Conservation (phyloP, 495 filamentous ascomycete species). For the Hypoxylon fuscum region DNA sequence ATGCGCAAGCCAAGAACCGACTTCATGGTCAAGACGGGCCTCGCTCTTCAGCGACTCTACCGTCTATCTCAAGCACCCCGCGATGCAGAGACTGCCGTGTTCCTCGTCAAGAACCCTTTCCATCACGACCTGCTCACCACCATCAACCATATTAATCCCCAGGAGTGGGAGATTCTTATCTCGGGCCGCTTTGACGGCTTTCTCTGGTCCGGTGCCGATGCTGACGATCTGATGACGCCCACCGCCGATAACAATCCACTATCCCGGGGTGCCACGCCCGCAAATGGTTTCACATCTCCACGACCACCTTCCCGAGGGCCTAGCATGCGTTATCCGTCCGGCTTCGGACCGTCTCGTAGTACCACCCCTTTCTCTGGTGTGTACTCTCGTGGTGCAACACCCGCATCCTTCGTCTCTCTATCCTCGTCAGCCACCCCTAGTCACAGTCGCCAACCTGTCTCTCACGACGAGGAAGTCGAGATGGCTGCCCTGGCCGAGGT, state of each 20-base stretch:
- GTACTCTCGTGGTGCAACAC: conserved; percentile 45
- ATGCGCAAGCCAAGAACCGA: conserved; percentile 67
- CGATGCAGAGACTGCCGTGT: conserved; percentile 86
- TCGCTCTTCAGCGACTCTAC: conserved; percentile 86
- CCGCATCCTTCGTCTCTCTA: conserved; percentile 57
- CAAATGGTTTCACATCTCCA: conserved; percentile 54
- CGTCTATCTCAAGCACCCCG: conserved; percentile 74
- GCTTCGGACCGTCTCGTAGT: conserved; percentile 48
- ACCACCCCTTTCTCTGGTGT: conserved; percentile 46
- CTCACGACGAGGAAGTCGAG: conserved; percentile 93
- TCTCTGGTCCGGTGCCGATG: conserved; percentile 91
- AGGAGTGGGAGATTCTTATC: conserved; percentile 95
- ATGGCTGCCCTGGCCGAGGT: conserved; percentile 88
- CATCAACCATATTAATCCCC: conserved; percentile 81
- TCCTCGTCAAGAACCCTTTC: conserved; percentile 81
- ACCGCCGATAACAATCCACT: conserved; percentile 52
- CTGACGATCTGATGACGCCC: conserved; percentile 53
- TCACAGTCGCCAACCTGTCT: conserved; percentile 63
- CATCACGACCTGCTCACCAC: conserved; percentile 89
- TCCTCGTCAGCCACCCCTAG: conserved; percentile 49
- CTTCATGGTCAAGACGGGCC: conserved; percentile 73
- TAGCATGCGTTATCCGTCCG: conserved; percentile 36
- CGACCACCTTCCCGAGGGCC: conserved; percentile 42
- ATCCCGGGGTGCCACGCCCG: conserved; percentile 66
- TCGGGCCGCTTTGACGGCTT: conserved; percentile 98